Percentiles rank a stretch among this genome's conserved stretches.
phyloP scores from a whole-genome alignment of 768 basidiomycete genomes.

The Russula olivacea region DNA sequence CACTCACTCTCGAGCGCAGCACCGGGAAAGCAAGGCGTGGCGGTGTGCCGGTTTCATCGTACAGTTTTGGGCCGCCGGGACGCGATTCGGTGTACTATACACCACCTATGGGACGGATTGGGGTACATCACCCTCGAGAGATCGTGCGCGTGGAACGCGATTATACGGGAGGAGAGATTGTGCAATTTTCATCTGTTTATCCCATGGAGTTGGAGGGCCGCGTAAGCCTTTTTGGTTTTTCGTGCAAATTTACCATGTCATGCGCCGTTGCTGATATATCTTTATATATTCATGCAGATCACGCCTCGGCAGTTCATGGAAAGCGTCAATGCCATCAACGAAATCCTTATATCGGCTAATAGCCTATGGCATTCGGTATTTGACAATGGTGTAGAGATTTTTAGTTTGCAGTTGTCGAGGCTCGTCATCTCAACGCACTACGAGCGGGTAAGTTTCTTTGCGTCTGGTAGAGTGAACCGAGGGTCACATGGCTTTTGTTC shows the following conservation, averaged over 20 bases:
- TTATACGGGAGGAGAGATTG: constrained; percentile 83
- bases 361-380: constrained; percentile 63
- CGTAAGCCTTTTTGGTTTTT: constrained; percentile 44
- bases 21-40: constrained; percentile 33
- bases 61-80: constrained; percentile 78
- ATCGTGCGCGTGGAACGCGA: constrained; percentile 89
- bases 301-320: constrained; percentile 86
- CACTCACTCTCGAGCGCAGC: neutral
- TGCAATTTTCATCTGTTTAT: constrained; percentile 85
- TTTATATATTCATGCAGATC: constrained; percentile 45
- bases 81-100: constrained; percentile 77
- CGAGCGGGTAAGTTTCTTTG: constrained; percentile 51
- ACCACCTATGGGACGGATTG: constrained; percentile 75
- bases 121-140: constrained; percentile 86
- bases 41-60: constrained; percentile 73
- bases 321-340: constrained; percentile 88
- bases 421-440: constrained; percentile 71
- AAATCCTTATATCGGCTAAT: constrained; percentile 79
- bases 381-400: constrained; percentile 73
- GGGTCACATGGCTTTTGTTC: neutral
- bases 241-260: neutral
- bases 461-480: neutral
- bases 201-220: constrained; percentile 91
- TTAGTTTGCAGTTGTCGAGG: constrained; percentile 75
- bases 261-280: no score